Base-by-base conservation (phyloP, 345 rosid species). In the Arabis alpina region DNA sequence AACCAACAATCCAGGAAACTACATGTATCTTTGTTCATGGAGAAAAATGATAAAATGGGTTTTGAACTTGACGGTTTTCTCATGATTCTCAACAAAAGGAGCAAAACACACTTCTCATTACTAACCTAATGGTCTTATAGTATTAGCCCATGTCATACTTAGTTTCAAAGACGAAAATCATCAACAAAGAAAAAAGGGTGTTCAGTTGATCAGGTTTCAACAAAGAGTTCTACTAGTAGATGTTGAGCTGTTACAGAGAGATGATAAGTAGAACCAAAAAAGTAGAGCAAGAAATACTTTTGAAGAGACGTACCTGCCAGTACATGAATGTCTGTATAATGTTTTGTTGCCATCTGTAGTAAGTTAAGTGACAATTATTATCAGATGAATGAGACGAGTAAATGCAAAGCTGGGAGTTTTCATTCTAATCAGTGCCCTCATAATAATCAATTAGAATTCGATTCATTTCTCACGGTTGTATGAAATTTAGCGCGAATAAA, bases 321-420 rank as follows among this genome's bases (percentile, higher is more conserved):
- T 87, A 92, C 96, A 95, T 92, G 79, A 95, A 91, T n/a, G 97
- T 83, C 73, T 89, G 99, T 73, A 95, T 87, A 49, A 95, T 82
- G 84, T 95, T 92, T 61, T 96, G 94, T 80, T 95, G 97, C 98
- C 98, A 95, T 82, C 98, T 94, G 87, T 73, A 82, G 16, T 36
- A 37, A 73, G 47, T 47, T 19, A 64, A 28, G n/a, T 52, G 14
- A 58, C 16, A 53, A 11, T 44, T 36, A 55, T 32, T 2, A 24
- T 19, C 47, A 71, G 42, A 58, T 73, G 41, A 64, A 66, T 19
- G 30, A 71, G 54, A 58, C 24, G 32, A 41, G 56, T 45, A 7
- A 14, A 10, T 42, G n/a, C 39, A 45, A 32, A 54, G 44, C 30
- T 14, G 6, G 2, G 39, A 30, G n/a, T n/a, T n/a, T n/a, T n/a